These are phyloP conservation scores for Diatrype stigma DNA, from an alignment of 2,329 filamentous ascomycete species.

Conservation along the genomic window DNA sequence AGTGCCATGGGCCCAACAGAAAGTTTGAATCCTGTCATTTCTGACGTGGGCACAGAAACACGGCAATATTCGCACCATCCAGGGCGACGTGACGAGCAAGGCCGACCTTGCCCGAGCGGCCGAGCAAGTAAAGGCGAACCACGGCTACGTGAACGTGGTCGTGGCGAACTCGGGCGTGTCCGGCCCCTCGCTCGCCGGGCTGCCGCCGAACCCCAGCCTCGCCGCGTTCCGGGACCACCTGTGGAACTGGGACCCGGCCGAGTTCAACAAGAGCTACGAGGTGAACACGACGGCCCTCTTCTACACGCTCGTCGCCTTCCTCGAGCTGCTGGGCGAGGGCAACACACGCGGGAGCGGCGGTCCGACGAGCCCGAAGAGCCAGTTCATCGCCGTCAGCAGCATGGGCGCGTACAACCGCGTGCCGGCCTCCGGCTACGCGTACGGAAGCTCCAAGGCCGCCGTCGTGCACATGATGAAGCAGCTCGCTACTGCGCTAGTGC, in stretches of 20 bases:
- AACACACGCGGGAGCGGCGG: constrained; percentile 50
- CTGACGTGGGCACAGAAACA: constrained; percentile 16
- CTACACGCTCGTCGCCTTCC: constrained; percentile 59
- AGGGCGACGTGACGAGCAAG: constrained; percentile 32
- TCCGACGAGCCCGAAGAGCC: constrained; percentile 37
- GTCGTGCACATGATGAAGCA: constrained; percentile 63
- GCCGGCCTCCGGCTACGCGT: constrained; percentile 59
- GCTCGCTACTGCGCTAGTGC: constrained; percentile 56
- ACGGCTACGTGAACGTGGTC: constrained; percentile 56
- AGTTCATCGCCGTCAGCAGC: constrained; percentile 56
- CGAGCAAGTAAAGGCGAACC: constrained; percentile 44
- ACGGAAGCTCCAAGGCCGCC: constrained; percentile 63
- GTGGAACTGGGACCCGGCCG: constrained; percentile 34
- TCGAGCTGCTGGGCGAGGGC: constrained; percentile 53
- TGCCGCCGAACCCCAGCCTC: constrained; percentile 28
- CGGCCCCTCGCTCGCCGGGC: constrained; percentile 29
- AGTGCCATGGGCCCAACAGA: too few relatives aligned
- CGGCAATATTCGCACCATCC: constrained; percentile 23
- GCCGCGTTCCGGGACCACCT: constrained; percentile 14
- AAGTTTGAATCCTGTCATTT: constrained; percentile 9
- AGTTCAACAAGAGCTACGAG: constrained; percentile 54
- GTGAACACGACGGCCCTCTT: constrained; percentile 59
- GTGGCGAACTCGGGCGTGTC: constrained; percentile 54
- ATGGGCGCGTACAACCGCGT: constrained; percentile 61
- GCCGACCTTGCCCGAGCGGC: constrained; percentile 52